phyloP scores from a whole-genome alignment of 768 basidiomycete genomes.

The Cystofilobasidium bisporidii region DNA sequence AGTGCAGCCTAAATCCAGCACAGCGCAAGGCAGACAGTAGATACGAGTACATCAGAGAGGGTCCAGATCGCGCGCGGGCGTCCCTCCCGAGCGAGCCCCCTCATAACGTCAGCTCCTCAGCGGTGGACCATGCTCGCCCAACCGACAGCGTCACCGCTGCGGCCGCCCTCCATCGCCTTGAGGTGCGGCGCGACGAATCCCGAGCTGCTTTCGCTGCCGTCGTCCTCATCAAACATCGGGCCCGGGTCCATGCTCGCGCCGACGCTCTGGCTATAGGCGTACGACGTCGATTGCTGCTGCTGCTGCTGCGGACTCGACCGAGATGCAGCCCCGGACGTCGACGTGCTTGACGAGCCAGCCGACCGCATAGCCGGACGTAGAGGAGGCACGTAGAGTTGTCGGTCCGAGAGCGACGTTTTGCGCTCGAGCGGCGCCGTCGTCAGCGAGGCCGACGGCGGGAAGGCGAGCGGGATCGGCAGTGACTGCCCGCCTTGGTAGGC shows the following conservation, averaged over 20 bases:
- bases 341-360: background rate
- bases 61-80: too few relatives aligned
- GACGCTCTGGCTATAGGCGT: background rate
- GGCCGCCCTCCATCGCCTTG: background rate
- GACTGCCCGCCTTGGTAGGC: background rate
- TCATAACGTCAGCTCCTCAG: too few relatives aligned
- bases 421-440: background rate
- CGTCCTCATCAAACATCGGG: background rate
- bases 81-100: too few relatives aligned
- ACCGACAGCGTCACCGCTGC: background rate
- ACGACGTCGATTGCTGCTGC: background rate
- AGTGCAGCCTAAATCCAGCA: too few relatives aligned
- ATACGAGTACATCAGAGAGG: too few relatives aligned
- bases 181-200: slow-evolving; percentile 2
- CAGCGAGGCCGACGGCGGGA: background rate
- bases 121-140: slow-evolving; percentile 5
- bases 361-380: background rate
- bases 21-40: too few relatives aligned
- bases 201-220: background rate
- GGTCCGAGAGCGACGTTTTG: slow-evolving; percentile 6
- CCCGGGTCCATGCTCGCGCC: background rate
- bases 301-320: background rate
- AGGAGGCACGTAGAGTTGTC: background rate
- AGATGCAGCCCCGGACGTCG: background rate
- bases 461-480: background rate